phyloP scores from a whole-genome alignment of 2,329 filamentous ascomycete genomes.

The Pyrenochaeta sp. region DNA sequence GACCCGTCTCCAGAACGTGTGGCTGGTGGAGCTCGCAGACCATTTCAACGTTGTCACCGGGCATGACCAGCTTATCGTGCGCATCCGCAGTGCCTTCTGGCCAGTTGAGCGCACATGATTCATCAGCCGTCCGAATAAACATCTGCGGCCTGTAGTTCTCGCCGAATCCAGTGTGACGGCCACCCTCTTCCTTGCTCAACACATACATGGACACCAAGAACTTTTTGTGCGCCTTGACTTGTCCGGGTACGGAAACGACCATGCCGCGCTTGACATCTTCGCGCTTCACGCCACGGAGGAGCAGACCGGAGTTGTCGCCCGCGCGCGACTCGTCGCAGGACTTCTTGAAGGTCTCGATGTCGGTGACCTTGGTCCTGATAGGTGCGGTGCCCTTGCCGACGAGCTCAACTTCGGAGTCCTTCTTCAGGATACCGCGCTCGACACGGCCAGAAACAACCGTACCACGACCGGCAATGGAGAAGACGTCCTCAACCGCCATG shows the following conservation, averaged over 20 bases:
- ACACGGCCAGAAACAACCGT: slow-evolving; percentile 97
- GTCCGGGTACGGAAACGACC: slow-evolving; percentile 86
- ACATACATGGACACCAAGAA: slow-evolving; percentile 98
- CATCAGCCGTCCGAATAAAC: slow-evolving; percentile 89
- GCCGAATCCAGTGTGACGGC: slow-evolving; percentile 93
- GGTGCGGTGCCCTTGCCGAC: slow-evolving; percentile 82
- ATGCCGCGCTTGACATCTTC: slow-evolving; percentile 96
- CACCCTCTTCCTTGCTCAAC: slow-evolving; percentile 96
- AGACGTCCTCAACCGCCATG: slow-evolving; percentile 87
- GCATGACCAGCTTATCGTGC: slow-evolving; percentile 86
- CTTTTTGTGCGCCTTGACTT: slow-evolving; percentile 85
- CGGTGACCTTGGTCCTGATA: slow-evolving; percentile 99
- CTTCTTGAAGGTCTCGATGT: slow-evolving; percentile 99
- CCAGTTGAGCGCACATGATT: slow-evolving; percentile 80
- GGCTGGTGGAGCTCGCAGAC: slow-evolving; percentile 84
- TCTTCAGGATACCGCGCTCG: slow-evolving; percentile 93
- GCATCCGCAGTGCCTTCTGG: slow-evolving; percentile 81
- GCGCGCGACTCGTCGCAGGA: slow-evolving; percentile 95
- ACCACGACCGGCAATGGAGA: slow-evolving; percentile 77
- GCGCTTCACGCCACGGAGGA: slow-evolving; percentile 93
- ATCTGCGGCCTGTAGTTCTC: slow-evolving; percentile 98
- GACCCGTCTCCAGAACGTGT: slow-evolving; percentile 86
- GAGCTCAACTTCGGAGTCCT: slow-evolving; percentile 92
- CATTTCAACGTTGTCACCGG: slow-evolving; percentile 99
- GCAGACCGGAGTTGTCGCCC: slow-evolving; percentile 96